These are phyloP conservation scores for Limnanthes douglasii DNA, from an alignment of 345 rosid species.

Conservation along the genomic window DNA sequence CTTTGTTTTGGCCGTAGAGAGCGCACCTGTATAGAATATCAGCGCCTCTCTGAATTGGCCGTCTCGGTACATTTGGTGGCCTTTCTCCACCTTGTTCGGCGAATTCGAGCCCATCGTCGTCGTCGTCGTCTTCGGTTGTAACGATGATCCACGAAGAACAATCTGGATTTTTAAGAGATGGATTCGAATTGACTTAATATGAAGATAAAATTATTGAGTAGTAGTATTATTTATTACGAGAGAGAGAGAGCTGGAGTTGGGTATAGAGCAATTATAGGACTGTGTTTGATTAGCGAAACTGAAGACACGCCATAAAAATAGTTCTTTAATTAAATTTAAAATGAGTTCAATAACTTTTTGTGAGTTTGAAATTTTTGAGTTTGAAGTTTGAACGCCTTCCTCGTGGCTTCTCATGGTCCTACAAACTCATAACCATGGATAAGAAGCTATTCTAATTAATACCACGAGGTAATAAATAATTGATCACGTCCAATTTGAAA, in stretches of 20 bases:
- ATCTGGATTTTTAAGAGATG: background rate
- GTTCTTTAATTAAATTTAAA: no score
- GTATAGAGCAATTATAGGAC: background rate
- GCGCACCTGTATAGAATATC: constrained; percentile 63
- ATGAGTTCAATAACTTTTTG: no score
- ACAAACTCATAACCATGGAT: no score
- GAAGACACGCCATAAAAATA: background rate
- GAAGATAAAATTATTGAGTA: no score
- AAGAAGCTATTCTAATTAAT: no score
- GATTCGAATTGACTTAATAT: background rate
- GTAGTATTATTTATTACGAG: background rate
- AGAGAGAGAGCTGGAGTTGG: background rate
- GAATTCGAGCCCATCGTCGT: constrained; percentile 50
- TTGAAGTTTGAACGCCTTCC: no score
- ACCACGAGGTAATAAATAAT: no score
- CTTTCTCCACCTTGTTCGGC: constrained; percentile 66
- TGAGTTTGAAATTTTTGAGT: no score
- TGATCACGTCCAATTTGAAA: no score
- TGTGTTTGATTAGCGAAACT: background rate
- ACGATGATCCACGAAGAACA: background rate
- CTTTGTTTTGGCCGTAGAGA: constrained; percentile 46
- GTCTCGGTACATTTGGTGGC: constrained; percentile 75
- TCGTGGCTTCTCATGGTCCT: no score
- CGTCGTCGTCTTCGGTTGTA: no score
- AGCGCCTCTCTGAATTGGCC: constrained; percentile 58